phyloP scores from a whole-genome alignment of 208 protist genomes.

The Strigomonas oncopelti region DNA sequence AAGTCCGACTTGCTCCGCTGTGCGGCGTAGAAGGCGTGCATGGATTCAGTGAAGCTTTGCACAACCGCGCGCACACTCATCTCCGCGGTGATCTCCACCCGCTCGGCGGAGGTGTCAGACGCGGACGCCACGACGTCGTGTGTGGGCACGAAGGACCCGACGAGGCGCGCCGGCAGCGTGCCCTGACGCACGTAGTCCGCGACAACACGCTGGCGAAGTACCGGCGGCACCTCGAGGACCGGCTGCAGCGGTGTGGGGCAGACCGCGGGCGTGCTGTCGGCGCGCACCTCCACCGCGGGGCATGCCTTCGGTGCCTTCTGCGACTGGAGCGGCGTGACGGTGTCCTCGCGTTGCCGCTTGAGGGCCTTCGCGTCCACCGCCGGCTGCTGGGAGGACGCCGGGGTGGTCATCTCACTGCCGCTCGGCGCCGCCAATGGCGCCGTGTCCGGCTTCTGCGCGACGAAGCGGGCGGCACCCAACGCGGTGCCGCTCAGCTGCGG shows the following conservation, averaged over 20 bases:
- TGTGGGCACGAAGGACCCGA: constrained; percentile 24
- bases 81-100: constrained; percentile 11
- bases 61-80: constrained; percentile 47
- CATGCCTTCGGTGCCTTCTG: background rate
- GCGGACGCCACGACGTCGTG: constrained; percentile 19
- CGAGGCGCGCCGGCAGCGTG: constrained; percentile 47
- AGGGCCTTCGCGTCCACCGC: background rate
- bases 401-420: background rate
- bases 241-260: constrained; percentile 68
- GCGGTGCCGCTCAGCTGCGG: constrained; percentile 52
- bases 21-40: constrained; percentile 38
- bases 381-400: background rate
- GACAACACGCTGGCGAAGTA: constrained; percentile 46
- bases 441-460: background rate
- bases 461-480: constrained; percentile 35
- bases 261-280: constrained; percentile 7
- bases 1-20: constrained; percentile 59
- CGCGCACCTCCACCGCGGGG: constrained; percentile 1
- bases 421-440: background rate
- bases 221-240: constrained; percentile 40
- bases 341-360: background rate
- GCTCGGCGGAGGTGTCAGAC: background rate
- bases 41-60: constrained; percentile 37
- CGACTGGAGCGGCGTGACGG: background rate
- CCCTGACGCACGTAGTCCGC: constrained; percentile 60